A percentile compares a stretch with the other conserved stretches of the same genome.
Evolutionary conservation across 345 rosid genomes (phyloP).

Genomic region (Limnanthes douglasii): DNA sequence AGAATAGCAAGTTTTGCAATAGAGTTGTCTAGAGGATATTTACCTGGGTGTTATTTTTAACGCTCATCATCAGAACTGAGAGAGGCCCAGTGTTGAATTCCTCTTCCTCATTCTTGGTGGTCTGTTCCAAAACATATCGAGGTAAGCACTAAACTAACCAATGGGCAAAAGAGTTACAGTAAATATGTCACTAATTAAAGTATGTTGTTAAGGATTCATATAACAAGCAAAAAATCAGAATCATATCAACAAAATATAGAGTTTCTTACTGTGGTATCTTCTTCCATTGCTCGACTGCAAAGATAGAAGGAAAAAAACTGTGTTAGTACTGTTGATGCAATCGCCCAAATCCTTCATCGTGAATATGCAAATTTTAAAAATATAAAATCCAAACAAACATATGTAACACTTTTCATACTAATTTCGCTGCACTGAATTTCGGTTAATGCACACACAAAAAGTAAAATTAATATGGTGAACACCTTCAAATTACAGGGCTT

Average conservation of each 20-base stretch:
- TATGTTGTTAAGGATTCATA: background rate
- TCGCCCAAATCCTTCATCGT: too few relatives aligned
- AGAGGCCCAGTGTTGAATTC: slow-evolving; percentile 95
- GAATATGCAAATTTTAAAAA: too few relatives aligned
- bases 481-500: too few relatives aligned
- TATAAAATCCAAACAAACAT: too few relatives aligned
- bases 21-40: background rate
- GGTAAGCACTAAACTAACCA: too few relatives aligned
- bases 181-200: background rate
- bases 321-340: too few relatives aligned
- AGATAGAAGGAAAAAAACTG: background rate
- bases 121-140: background rate
- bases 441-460: too few relatives aligned
- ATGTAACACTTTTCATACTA: too few relatives aligned
- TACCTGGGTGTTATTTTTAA: slow-evolving; percentile 94
- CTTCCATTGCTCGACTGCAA: slow-evolving; percentile 68
- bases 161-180: background rate
- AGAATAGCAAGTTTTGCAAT: background rate
- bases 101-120: slow-evolving; percentile 69
- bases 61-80: slow-evolving; percentile 97
- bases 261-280: slow-evolving; percentile 32
- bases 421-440: too few relatives aligned
- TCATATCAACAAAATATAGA: slow-evolving; percentile 3
- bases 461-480: too few relatives aligned
- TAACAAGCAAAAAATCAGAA: slow-evolving; percentile 3